phyloP scores from a whole-genome alignment of 306 rosid genomes.

The Medicago lupulina region DNA sequence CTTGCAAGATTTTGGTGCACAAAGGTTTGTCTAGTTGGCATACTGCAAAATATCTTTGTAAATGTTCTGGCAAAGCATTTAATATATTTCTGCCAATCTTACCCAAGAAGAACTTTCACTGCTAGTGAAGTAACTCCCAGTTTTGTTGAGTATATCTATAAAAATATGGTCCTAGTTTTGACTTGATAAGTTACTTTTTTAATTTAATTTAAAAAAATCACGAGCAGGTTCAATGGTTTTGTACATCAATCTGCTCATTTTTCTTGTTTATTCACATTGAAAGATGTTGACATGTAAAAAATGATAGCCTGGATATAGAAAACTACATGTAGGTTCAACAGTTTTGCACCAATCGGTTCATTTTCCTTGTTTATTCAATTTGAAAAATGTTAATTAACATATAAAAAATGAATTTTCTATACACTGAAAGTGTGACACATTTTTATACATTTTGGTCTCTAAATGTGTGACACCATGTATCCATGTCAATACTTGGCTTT shows the following conservation, averaged over 20 bases:
- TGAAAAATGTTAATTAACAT: not conserved
- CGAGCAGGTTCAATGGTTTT: not conserved
- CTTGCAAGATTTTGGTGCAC: conserved; percentile 8
- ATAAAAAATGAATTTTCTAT: too few relatives aligned
- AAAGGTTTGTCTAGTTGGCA: conserved; percentile 21
- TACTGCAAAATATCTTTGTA: conserved; percentile 30
- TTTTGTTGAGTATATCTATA: not conserved
- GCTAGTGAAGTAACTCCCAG: not conserved
- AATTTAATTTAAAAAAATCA: not conserved
- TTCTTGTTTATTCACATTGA: not conserved
- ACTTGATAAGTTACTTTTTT: too few relatives aligned
- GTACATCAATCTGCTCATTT: not conserved
- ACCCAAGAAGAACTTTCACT: not conserved
- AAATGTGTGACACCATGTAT: too few relatives aligned
- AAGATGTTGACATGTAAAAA: not conserved
- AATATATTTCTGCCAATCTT: not conserved
- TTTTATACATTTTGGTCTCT: too few relatives aligned
- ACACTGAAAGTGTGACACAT: too few relatives aligned
- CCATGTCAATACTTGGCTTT: too few relatives aligned
- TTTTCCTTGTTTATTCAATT: not conserved
- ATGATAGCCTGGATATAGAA: not conserved
- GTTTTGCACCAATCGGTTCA: not conserved
- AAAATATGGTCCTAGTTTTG: not conserved
- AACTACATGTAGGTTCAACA: not conserved
- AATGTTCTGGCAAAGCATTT: conserved; percentile 28